Base-by-base conservation (phyloP, 2,329 filamentous ascomycete genomes). In the Cladosporium sp. region DNA sequence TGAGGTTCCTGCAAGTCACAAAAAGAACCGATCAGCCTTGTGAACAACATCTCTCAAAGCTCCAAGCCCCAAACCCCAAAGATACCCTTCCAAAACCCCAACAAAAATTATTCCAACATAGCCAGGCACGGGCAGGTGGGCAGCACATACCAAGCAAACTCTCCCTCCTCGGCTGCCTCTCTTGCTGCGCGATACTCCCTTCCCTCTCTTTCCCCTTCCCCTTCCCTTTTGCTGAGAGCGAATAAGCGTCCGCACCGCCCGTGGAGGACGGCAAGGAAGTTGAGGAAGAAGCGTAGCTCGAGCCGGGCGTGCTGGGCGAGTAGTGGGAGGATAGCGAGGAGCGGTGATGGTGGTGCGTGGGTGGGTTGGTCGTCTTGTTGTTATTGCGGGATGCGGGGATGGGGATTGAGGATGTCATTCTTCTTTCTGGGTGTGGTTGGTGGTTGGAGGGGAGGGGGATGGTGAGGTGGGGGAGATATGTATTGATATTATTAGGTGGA, bases 1-100 rank as follows among this genome's bases (percentile, higher is more conserved):
- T 15, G 86, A 84, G 37, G 82, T 79, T 68, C 86, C 86, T 89
- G 58, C 29, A 24, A 6, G 1, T 19, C 36, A 13, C 22, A 7
- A 18, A 34, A 18, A 18, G n/a, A n/a, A n/a, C n/a, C n/a, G 12
- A 34, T 48, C 45, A 48, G 45, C 45, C 39, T 34, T 18, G 5
- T n/a, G 8, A n/a, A n/a, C 32, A 4, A n/a, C 15, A n/a, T 4
- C 32, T n/a, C 12, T 17, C 32, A 18, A 36, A 36, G n/a, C 32
- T 15, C 11, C 8, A 4, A 36, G n/a, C 32, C 15, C 11, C 8
- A 4, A 11, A 17, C 9, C 22, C 4, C 5, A 9, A 4, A 27
- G 5, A 4, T 34, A 42, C 27, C 11, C 18, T 17, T 38, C n/a
- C 24, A n/a, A 12, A 24, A 17, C 7, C 15, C 13, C 32, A 17